A percentile compares a stretch with the other conserved stretches of the same genome.
These are phyloP conservation scores for Murraya koenigii DNA, from an alignment of 345 rosid species.

Conservation along the genomic window DNA sequence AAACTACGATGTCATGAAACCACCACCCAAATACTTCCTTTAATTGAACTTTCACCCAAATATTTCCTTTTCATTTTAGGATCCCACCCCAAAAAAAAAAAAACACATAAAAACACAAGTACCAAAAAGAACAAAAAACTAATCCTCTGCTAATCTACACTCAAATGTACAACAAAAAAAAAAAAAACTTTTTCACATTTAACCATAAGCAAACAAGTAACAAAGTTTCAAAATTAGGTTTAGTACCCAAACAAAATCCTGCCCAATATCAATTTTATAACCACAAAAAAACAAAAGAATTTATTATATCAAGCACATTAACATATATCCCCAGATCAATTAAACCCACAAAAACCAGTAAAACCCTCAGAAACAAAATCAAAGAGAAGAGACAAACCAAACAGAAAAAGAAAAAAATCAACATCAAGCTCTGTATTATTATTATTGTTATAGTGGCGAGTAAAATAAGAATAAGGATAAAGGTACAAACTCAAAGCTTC, in stretches of 20 bases:
- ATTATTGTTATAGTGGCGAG: neutral
- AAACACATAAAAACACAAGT: no score
- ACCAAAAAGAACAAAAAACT: neutral
- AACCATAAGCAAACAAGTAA: neutral
- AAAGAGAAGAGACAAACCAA: neutral
- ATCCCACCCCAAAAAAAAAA: neutral
- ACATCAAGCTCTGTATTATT: neutral
- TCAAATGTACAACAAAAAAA: neutral
- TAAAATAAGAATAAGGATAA: neutral
- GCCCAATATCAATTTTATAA: neutral
- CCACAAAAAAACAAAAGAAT: neutral
- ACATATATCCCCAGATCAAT: neutral
- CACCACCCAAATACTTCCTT: neutral
- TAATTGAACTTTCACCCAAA: neutral
- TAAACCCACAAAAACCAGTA: neutral
- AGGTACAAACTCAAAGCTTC: constrained; percentile 75
- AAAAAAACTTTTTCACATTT: neutral
- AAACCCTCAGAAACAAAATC: neutral
- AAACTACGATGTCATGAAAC: neutral
- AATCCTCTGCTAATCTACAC: neutral
- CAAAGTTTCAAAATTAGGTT: neutral
- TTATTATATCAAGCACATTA: neutral
- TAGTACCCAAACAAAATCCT: neutral
- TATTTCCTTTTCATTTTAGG: neutral
- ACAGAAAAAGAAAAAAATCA: neutral